Evolutionary conservation across 495 filamentous ascomycete genomes (phyloP), one percentile per base, ranked within the genome.

Genomic region (Haplographium delicatum): DNA sequence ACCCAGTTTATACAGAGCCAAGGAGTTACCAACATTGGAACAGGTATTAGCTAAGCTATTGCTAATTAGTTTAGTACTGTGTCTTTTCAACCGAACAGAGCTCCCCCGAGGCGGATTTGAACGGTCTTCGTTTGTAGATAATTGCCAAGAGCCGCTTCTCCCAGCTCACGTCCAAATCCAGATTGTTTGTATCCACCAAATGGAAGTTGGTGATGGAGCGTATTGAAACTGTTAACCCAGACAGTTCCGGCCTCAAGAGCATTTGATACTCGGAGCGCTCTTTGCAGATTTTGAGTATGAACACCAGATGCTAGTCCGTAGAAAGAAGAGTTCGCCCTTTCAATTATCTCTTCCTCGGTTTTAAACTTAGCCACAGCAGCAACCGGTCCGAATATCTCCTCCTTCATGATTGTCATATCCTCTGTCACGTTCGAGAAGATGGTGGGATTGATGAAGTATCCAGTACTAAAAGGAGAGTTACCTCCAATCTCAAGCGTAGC

Each of bases 361-460:
- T 73, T 68, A 42, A 83, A 80, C 15, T 59, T 64, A 50, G 70
- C 68, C 15, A 80, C 46, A 19, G 20, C 15, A 24, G 20, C 5
- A 5, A 81, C 68, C 11, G 78, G 78, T 8, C 73, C 76, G 42
- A 81, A 81, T 16, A 73, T 75, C 56, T 81, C 78, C 39, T 81
- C 66, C 70, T 63, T 62, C 31, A 63, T 78, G 56, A 91, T 48
- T 39, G 13, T 19, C 19, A 20, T 20, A 20, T 37, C 33, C 6
- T 37, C 19, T 4, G 4, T 24, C 6, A 30, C 19, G 45, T 48
- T 48, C 67, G 82, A 85, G 83, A 97, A 96, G 69, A 97, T 89
- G 60, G 91, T 97, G 23, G 91, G 91, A 79, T 96, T 78, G 71
- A 97, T 96, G 78, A 95, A 97, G 82, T 89, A 97, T 58, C 91